A percentile compares a stretch with the other conserved stretches of the same genome.
Conservation (phyloP, 768 basidiomycete species). For the Tulasnella sp. region DNA sequence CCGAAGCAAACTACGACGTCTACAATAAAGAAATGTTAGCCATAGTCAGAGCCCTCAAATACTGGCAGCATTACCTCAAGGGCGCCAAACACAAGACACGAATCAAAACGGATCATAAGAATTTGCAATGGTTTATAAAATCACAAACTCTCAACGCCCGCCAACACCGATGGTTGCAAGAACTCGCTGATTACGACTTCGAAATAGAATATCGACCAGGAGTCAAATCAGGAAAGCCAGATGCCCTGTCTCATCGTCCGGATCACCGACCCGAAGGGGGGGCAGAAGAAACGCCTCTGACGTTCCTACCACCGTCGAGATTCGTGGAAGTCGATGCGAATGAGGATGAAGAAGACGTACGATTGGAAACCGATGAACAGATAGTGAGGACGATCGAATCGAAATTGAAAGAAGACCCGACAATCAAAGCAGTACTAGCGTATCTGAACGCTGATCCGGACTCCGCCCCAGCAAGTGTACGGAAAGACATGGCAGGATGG, state of each 20-base stretch:
- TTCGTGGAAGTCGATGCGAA: no score
- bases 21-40: slow-evolving; percentile 31
- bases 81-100: neutral
- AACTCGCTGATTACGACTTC: neutral
- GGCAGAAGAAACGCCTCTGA: neutral
- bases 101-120: neutral
- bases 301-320: no score
- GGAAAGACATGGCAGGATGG: no score
- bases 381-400: no score
- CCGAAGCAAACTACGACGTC: slow-evolving; percentile 25
- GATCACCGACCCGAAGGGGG: neutral
- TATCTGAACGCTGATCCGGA: no score
- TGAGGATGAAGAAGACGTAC: no score
- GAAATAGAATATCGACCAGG: neutral
- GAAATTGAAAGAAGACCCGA: no score
- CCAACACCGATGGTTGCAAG: neutral
- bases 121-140: neutral
- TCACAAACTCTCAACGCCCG: neutral
- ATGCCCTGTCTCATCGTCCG: neutral
- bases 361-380: no score
- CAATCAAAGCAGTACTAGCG: no score
- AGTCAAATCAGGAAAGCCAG: neutral
- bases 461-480: no score
- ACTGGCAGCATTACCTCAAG: slow-evolving; percentile 7
- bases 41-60: slow-evolving; percentile 22